phyloP scores from a whole-genome alignment of 495 filamentous ascomycete genomes.

The Neohortaea acidophila region DNA sequence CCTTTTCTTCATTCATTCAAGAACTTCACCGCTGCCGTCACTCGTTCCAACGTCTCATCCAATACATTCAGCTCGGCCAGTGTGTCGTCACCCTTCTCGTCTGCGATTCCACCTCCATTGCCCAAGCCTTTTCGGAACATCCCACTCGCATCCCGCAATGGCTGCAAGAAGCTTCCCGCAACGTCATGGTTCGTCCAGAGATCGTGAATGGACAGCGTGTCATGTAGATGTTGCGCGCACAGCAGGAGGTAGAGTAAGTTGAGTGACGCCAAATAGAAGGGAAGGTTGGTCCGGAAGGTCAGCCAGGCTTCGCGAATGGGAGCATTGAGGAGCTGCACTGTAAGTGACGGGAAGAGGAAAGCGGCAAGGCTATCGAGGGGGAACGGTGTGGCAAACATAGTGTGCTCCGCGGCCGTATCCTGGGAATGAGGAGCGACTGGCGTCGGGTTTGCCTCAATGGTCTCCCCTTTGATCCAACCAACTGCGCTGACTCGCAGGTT shows the following conservation, averaged over 20 bases:
- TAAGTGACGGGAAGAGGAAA: conserved; percentile 34
- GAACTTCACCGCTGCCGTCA: conserved; percentile 9
- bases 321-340: conserved; percentile 17
- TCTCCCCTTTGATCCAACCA: conserved; percentile 75
- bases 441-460: conserved; percentile 39
- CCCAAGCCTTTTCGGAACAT: conserved; percentile 28
- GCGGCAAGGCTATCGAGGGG: conserved; percentile 33
- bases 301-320: conserved; percentile 25
- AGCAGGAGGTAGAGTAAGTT: conserved; percentile 39
- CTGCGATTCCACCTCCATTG: conserved; percentile 20
- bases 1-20: conserved; percentile 16
- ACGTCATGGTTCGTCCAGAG: conserved; percentile 31
- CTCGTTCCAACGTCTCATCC: conserved; percentile 13
- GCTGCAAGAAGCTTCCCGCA: conserved; percentile 32
- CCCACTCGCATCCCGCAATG: conserved; percentile 31
- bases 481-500: conserved; percentile 69
- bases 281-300: conserved; percentile 29
- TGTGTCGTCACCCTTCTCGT: conserved; percentile 8
- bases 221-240: conserved; percentile 35
- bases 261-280: conserved; percentile 35
- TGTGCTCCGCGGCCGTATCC: conserved; percentile 25
- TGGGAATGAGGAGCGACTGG: conserved; percentile 9
- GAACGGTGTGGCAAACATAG: conserved; percentile 42
- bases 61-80: conserved; percentile 16
- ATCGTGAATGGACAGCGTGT: conserved; percentile 28